A percentile compares a stretch with the other conserved stretches of the same genome.
Evolutionary conservation across 495 filamentous ascomycete genomes (phyloP).

Genomic region (Neurospora sublineolata): DNA sequence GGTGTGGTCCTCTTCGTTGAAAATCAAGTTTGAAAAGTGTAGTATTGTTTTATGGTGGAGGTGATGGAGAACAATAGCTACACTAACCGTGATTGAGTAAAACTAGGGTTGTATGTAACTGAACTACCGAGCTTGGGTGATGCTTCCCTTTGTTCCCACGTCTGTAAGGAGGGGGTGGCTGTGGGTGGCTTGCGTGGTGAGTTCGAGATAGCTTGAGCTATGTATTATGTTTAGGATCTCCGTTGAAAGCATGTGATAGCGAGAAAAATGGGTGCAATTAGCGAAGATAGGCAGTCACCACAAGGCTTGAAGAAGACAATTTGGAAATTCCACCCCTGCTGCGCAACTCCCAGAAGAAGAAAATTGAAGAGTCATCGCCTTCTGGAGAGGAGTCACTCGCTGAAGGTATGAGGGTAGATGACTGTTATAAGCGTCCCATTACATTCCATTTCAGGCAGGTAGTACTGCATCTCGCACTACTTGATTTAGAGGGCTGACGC

Average conservation of each 20-base stretch:
- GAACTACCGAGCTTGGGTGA: not conserved
- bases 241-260: not conserved
- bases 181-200: not conserved
- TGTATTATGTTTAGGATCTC: not conserved
- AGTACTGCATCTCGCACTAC: not conserved
- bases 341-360: not conserved
- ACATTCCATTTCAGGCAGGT: not conserved
- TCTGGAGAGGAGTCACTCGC: no score
- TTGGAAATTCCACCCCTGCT: not conserved
- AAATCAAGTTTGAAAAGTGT: not conserved
- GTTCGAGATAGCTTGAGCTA: not conserved
- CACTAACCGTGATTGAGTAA: not conserved
- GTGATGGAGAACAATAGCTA: not conserved
- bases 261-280: not conserved
- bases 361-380: not conserved
- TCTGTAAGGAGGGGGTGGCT: not conserved
- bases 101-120: not conserved
- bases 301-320: not conserved
- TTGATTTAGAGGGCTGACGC: not conserved
- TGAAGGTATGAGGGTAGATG: no score
- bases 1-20: no score
- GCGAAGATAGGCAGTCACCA: not conserved
- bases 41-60: not conserved
- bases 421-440: not conserved
- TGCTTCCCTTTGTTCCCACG: not conserved